Base-by-base conservation (phyloP, 352 stramenopile species). In the Globisporangium rhizosaccharum region DNA sequence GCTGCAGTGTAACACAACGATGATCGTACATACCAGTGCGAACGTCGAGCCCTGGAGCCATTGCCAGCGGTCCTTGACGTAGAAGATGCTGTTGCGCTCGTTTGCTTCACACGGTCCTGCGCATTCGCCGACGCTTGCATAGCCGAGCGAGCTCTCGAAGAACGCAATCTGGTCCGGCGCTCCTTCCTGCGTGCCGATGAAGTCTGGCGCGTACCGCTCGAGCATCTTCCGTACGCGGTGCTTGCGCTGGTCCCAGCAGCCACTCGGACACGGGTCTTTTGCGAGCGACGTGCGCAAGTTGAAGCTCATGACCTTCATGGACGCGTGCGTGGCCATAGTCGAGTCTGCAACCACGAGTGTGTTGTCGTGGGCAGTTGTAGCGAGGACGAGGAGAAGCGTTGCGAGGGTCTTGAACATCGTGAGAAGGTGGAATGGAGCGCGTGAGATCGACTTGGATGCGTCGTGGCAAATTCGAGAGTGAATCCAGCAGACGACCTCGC, bases 51-150 rank as follows among this genome's bases (percentile, higher is more conserved):
- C 62, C 15, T 63, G 33, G 3, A 88, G 56, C 8, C 88, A 26
- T 23, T 80, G 47, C 68, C 79, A 86, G 15, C 67, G 66, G 20
- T 66, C 54, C 3, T 58, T 8, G 33, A 65, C 67, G 66, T 87
- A 92, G 53, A 90, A 89, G 36, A 92, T 87, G 59, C 70, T 84
- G 61, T 82, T 67, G 56, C 75, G 79, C 56, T 92, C 82, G 46
- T 90, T 88, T 61, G 55, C 68, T 12, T 76, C 26, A 30, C 82
- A 92, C 0, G 60, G 57, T 45, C 78, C 80, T 0, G 79, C 76
- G 55, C 82, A 92, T 18, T 89, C 75, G 25, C 82, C 82, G 14
- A 77, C 69, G 26, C 60, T 67, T 2, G 60, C 51, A 56, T 83
- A 86, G 44, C 48, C 52, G 56, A 90, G 72, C 1, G 72, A 50